Conservation (phyloP, 1,284 basidiomycete genomes). For the Heterobasidion annosum region DNA sequence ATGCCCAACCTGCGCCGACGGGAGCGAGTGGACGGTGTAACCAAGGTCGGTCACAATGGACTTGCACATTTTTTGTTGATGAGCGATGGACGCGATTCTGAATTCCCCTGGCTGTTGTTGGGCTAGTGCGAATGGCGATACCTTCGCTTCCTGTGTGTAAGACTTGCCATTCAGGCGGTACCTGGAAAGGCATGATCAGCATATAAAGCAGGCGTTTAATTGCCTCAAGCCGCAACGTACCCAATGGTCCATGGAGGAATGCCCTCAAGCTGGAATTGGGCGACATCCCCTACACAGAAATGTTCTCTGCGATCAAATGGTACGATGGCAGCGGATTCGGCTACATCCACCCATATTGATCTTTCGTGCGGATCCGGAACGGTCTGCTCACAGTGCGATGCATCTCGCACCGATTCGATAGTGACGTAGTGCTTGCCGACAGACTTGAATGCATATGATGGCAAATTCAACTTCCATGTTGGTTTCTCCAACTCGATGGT, state of each 20-base stretch:
- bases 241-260: conserved; percentile 93
- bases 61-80: conserved; percentile 87
- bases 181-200: not conserved
- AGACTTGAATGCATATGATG: conserved; percentile 63
- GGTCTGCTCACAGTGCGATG: conserved; percentile 72
- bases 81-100: conserved; percentile 77
- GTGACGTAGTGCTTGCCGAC: conserved; percentile 76
- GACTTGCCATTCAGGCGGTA: conserved; percentile 51
- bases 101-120: conserved; percentile 82
- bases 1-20: conserved; percentile 80
- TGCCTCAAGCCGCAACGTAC: conserved; percentile 30
- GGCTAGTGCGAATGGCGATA: conserved; percentile 75
- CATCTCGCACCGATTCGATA: conserved; percentile 70
- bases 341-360: conserved; percentile 79
- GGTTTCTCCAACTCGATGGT: conserved; percentile 50
- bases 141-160: conserved; percentile 68
- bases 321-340: conserved; percentile 89
- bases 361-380: conserved; percentile 54
- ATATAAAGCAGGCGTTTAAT: not conserved
- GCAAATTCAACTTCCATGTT: conserved; percentile 72
- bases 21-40: conserved; percentile 76
- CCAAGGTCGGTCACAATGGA: conserved; percentile 70
- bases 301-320: conserved; percentile 74
- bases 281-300: conserved; percentile 86
- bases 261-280: conserved; percentile 91